Base-by-base conservation (phyloP, 2,329 filamentous ascomycete species). In the Fusarium sp. region DNA sequence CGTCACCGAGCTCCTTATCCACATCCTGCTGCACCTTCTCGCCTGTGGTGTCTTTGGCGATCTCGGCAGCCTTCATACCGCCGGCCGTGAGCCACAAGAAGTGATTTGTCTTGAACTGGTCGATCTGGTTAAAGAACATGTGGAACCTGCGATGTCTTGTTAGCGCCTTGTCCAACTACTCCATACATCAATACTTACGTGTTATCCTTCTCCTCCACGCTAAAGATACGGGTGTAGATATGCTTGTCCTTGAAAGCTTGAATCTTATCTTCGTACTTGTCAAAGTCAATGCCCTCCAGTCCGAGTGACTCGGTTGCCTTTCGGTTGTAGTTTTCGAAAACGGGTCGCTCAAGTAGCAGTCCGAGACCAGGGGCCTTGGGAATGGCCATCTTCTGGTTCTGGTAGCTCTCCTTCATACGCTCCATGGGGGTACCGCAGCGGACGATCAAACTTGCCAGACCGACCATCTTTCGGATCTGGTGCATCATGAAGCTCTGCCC, bases 401-500 rank as follows among this genome's bases (percentile, higher is more conserved):
- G 88, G 79, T 97, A 97, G 65, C 90, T 93, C 65, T 97, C 87
- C 1, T 82, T 79, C 72, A 99, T 92, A 29, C 92, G 88, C 13
- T 87, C 83, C 6, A 90, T 84, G 6, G 92, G 85, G n/a, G 91
- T 91, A 53, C 94, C 96, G 79, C 92, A 97, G 40, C 96, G 91
- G 9, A 97, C 91, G 8, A 95, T 85, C 65, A 99, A 85, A 34
- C 93, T 90, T 11, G 90, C 93, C 91, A 99, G 94, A 60, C 93
- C 94, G 18, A 99, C 93, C 96, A 99, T 98, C 82, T 98, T 99
- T 76, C 96, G 91, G 80, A 99, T 99, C 83, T 99, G 96, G 81
- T 99, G 96, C 96, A 99, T 99, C 96, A 99, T 99, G 86, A 99
- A 99, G 77, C 92, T 95, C 81, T 99, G 96, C 0, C 96, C 96